Conservation (phyloP, 768 basidiomycete genomes). For the Leccinum disarticulatum region DNA sequence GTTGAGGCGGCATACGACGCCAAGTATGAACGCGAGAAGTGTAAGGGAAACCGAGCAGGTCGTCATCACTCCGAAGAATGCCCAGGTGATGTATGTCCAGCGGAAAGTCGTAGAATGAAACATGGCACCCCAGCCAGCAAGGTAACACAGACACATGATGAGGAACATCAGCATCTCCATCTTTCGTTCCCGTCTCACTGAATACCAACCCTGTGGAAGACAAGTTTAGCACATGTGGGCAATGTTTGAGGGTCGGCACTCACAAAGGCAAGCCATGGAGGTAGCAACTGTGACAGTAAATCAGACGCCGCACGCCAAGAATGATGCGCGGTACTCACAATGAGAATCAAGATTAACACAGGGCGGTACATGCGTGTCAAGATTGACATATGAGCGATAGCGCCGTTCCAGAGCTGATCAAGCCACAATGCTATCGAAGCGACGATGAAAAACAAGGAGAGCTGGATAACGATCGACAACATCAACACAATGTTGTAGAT, state of each 20-base stretch:
- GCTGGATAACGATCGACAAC: slow-evolving; percentile 70
- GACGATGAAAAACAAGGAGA: slow-evolving; percentile 77
- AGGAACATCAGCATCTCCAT: slow-evolving; percentile 64
- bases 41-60: slow-evolving; percentile 58
- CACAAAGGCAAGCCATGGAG: slow-evolving; percentile 70
- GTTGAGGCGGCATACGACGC: slow-evolving; percentile 67
- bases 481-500: slow-evolving; percentile 71
- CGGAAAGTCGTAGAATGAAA: slow-evolving; percentile 72
- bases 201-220: slow-evolving; percentile 64
- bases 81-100: slow-evolving; percentile 74
- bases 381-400: slow-evolving; percentile 54
- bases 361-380: slow-evolving; percentile 51
- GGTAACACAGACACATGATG: slow-evolving; percentile 55
- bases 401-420: slow-evolving; percentile 70
- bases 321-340: slow-evolving; percentile 45
- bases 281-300: slow-evolving; percentile 44
- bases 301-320: slow-evolving; percentile 1
- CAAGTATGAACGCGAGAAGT: slow-evolving; percentile 55
- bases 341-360: slow-evolving; percentile 52
- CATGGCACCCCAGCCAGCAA: slow-evolving; percentile 71
- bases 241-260: slow-evolving; percentile 11
- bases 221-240: not conserved
- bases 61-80: slow-evolving; percentile 68
- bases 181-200: slow-evolving; percentile 65
- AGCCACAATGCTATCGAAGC: slow-evolving; percentile 72